phyloP scores from a whole-genome alignment of 176 grass and related monocot genomes.

The Carex littledalei region DNA sequence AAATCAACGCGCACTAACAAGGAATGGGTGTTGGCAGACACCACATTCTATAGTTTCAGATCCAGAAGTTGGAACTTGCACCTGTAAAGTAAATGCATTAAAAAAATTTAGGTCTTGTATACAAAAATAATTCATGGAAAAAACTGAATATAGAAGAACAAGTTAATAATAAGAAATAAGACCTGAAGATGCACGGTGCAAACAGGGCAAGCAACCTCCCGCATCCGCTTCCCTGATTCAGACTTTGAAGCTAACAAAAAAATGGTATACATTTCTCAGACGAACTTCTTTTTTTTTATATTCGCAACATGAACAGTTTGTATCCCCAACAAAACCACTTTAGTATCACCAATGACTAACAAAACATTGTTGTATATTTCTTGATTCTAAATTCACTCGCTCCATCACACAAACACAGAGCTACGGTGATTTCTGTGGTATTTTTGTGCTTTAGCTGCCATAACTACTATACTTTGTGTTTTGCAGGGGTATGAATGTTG shows the following conservation, averaged over 20 bases:
- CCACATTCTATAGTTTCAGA: slow-evolving; percentile 94
- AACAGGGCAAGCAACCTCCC: slow-evolving; percentile 85
- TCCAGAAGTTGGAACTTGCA: slow-evolving; percentile 74
- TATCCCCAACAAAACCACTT: not conserved
- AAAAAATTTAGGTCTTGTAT: not conserved
- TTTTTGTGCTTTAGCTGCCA: not conserved
- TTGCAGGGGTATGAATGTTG: not conserved
- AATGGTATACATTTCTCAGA: not conserved
- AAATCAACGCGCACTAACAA: slow-evolving; percentile 73
- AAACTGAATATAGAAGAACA: not conserved
- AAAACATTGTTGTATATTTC: not conserved
- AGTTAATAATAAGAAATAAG: not conserved
- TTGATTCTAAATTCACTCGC: not conserved
- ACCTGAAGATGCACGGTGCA: slow-evolving; percentile 98
- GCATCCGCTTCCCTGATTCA: slow-evolving; percentile 63
- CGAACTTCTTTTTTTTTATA: not conserved
- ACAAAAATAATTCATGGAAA: not conserved
- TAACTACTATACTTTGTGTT: not conserved
- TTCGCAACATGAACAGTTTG: not conserved
- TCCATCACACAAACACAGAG: not conserved
- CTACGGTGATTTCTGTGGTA: not conserved
- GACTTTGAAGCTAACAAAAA: slow-evolving; percentile 44
- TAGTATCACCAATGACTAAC: not conserved
- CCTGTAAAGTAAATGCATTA: slow-evolving; percentile 31
- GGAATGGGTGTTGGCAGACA: slow-evolving; percentile 90